phyloP scores from a whole-genome alignment of 2,329 filamentous ascomycete species.

The Paraphoma chrysanthemicola region DNA sequence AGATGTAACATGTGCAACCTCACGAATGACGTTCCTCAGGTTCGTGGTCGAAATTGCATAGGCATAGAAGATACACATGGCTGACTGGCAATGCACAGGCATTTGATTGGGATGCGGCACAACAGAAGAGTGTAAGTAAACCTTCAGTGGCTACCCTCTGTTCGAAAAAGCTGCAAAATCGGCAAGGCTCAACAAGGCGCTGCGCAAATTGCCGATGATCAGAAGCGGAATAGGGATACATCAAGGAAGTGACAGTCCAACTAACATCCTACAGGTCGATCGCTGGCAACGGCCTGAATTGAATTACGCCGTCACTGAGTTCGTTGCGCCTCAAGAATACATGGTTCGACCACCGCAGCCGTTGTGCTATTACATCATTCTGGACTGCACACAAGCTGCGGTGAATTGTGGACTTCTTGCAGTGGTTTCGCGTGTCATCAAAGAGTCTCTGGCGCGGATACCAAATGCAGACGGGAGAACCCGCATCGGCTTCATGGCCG shows the following conservation, averaged over 20 bases:
- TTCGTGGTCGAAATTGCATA: slow-evolving; percentile 1
- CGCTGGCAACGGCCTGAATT: slow-evolving; percentile 91
- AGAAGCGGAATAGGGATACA: too few relatives aligned
- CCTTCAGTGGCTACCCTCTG: neutral
- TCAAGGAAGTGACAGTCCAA: too few relatives aligned
- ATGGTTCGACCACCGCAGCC: slow-evolving; percentile 98
- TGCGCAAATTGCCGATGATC: too few relatives aligned
- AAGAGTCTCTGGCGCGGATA: slow-evolving; percentile 94
- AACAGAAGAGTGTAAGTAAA: slow-evolving; percentile 76
- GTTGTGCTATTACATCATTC: slow-evolving; percentile 43
- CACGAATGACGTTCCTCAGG: slow-evolving; percentile 96
- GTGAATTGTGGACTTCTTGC: slow-evolving; percentile 84
- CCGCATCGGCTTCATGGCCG: slow-evolving; percentile 90
- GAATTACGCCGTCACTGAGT: slow-evolving; percentile 96
- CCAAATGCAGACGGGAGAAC: slow-evolving; percentile 97
- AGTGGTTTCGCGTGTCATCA: slow-evolving; percentile 89
- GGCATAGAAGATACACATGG: neutral
- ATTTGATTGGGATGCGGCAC: slow-evolving; percentile 95
- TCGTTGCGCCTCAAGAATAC: slow-evolving; percentile 97
- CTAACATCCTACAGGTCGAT: slow-evolving; percentile 56
- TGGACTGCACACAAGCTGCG: slow-evolving; percentile 62
- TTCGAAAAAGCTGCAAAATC: neutral
- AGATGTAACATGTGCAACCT: slow-evolving; percentile 99
- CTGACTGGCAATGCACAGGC: slow-evolving; percentile 53
- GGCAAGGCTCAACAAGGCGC: too few relatives aligned